Conservation (phyloP, 148 eudicot genomes). For the Simmondsia chinensis region DNA sequence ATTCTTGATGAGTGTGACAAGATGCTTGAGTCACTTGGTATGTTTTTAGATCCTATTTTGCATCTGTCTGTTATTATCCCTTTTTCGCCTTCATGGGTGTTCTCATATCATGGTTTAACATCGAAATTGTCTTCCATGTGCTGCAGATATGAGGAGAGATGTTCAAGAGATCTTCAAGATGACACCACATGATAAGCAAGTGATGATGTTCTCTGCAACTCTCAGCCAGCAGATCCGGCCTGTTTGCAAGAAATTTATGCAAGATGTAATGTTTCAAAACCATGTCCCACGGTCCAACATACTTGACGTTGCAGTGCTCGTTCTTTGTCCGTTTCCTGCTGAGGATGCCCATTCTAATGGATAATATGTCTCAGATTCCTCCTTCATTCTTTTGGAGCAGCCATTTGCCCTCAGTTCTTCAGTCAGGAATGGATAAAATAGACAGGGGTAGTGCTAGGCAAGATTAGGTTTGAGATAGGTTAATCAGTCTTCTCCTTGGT, state of each 20-base stretch:
- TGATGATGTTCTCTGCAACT: slow-evolving; percentile 98
- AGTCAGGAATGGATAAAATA: too few relatives aligned
- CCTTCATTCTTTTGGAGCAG: slow-evolving; percentile 12
- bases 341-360: slow-evolving; percentile 24
- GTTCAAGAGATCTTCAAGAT: slow-evolving; percentile 96
- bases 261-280: slow-evolving; percentile 88
- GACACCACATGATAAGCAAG: slow-evolving; percentile 99
- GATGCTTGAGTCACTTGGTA: slow-evolving; percentile 81
- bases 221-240: slow-evolving; percentile 98
- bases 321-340: slow-evolving; percentile 33
- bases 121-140: neutral
- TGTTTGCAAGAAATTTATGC: slow-evolving; percentile 98
- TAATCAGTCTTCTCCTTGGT: too few relatives aligned
- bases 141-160: slow-evolving; percentile 91
- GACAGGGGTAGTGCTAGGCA: too few relatives aligned
- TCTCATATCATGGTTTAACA: neutral
- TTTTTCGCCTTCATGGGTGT: neutral
- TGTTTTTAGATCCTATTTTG: neutral
- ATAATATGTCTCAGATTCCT: slow-evolving; percentile 24
- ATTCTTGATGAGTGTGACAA: slow-evolving; percentile 80
- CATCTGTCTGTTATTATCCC: neutral
- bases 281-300: too few relatives aligned
- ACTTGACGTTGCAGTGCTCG: slow-evolving; percentile 61
- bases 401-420: too few relatives aligned
- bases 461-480: too few relatives aligned